These are phyloP conservation scores for Tuber magnatum DNA, from an alignment of 495 filamentous ascomycete genomes.

Conservation along the genomic window DNA sequence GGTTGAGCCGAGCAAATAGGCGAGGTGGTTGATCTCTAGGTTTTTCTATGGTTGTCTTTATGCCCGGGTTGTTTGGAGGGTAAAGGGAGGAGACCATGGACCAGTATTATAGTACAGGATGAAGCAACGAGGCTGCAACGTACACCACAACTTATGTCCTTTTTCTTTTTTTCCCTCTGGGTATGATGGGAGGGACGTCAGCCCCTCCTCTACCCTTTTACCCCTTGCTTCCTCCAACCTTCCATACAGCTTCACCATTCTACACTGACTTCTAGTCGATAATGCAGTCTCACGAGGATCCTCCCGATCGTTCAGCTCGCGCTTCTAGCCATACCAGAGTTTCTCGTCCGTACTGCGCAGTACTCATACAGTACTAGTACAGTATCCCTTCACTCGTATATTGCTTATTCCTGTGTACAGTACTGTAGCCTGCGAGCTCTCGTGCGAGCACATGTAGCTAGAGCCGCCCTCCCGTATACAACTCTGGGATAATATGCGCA, in stretches of 20 bases:
- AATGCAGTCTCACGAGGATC: not conserved
- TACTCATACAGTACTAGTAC: too few relatives aligned
- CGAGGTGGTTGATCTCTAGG: slow-evolving; percentile 18
- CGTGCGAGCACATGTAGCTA: not conserved
- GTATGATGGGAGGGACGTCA: not conserved
- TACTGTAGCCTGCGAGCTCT: not conserved
- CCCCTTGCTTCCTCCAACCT: not conserved
- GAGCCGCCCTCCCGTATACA: not conserved
- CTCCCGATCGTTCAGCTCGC: not conserved
- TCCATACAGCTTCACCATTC: not conserved
- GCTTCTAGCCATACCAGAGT: not conserved
- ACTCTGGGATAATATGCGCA: not conserved
- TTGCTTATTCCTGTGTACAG: not conserved
- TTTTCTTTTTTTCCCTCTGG: not conserved
- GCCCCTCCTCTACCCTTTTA: not conserved
- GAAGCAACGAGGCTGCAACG: not conserved
- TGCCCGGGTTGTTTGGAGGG: not conserved
- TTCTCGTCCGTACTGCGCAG: not conserved
- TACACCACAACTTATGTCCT: not conserved
- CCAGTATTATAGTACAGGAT: not conserved
- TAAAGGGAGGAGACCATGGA: not conserved
- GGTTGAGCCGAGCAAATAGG: slow-evolving; percentile 18
- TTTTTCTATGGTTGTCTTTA: slow-evolving; percentile 14
- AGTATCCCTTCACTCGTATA: not conserved
- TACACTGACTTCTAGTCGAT: not conserved